Evolutionary conservation across 179 eudicot species (phyloP), one percentile per base, ranked within the genome.

Genomic region (Gypsophila paniculata): DNA sequence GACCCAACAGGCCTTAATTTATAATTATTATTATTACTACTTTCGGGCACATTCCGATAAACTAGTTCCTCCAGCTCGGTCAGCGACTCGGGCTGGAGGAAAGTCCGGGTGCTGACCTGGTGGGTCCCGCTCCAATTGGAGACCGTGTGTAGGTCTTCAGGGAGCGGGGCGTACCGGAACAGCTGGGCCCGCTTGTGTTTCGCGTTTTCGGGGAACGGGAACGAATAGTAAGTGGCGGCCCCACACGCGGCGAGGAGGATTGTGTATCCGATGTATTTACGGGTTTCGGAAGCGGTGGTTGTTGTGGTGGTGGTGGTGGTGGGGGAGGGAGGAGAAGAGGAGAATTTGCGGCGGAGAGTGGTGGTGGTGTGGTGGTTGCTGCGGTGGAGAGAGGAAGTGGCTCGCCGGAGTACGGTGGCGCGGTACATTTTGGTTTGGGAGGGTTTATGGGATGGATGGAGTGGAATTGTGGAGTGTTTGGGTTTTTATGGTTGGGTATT

Each of bases 51-150:
- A 2, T 82, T 85, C 60, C 58, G 14, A 2, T 2, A 70, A 0
- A 93, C 91, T 0, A 85, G 58, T 11, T 57, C 34, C 62, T 91
- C 91, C 58, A 93, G 76, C 49, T 85, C 88, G 12, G 77, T 38
- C 0, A 85, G 14, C 8, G 77, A 18, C 23, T 91, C 96, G 59
- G 98, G 98, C 63, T 93, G 95, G 53, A 82, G 36, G 72, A 86
- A 89, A 25, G 78, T 75, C 8, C 93, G 84, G 34, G 96, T 89
- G 58, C 81, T 90, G 72, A 89, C 98, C 72, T 86, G 87, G 73
- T 93, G 96, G 74, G 98, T 93, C 22, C 87, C 93, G 22, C 96
- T 91, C 98, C 98, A 91, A 15, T 91, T 93, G 77, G 95, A 77
- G 17, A 91, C 74, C 0, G 88, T 82, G 77, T 93, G 96, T 64